phyloP scores from a whole-genome alignment of 768 basidiomycete species.

The Suillus tomentosus region DNA sequence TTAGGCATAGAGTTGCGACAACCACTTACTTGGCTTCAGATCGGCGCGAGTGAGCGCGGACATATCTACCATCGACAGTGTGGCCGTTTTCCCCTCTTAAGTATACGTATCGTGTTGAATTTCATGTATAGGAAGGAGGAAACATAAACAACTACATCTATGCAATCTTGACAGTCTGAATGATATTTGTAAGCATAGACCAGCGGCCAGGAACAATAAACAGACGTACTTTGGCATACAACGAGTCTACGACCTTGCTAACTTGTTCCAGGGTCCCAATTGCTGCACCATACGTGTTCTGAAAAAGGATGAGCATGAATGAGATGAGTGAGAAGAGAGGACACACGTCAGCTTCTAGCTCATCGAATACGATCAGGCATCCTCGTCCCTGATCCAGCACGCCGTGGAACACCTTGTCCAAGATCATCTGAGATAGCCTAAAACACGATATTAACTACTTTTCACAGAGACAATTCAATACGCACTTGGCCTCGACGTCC shows the following conservation, averaged over 20 bases:
- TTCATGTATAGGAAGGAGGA: not conserved
- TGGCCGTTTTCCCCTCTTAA: not conserved
- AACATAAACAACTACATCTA: conserved; percentile 18
- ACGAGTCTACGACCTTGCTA: conserved; percentile 89
- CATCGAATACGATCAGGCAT: conserved; percentile 88
- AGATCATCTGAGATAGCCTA: conserved; percentile 96
- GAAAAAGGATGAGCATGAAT: conserved; percentile 8
- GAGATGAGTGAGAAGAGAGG: not conserved
- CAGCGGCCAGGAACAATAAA: not conserved
- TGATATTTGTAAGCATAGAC: not conserved
- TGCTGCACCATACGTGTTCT: conserved; percentile 89
- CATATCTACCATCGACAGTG: not conserved
- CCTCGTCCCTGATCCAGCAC: conserved; percentile 97
- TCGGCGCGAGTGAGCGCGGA: not conserved
- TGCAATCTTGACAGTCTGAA: conserved; percentile 47
- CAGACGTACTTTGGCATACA: conserved; percentile 77
- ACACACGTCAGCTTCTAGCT: conserved; percentile 82
- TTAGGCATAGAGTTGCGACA: not conserved
- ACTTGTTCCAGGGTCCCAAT: conserved; percentile 90
- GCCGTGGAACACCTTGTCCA: conserved; percentile 92
- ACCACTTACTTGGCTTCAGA: not conserved
- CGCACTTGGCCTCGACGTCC: conserved; percentile 89
- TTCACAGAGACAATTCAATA: conserved; percentile 6
- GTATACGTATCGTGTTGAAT: not conserved
- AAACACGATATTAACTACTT: conserved; percentile 12